These are phyloP conservation scores for Phaffia rhodozyma DNA, from an alignment of 1,284 basidiomycete genomes.

Conservation along the genomic window DNA sequence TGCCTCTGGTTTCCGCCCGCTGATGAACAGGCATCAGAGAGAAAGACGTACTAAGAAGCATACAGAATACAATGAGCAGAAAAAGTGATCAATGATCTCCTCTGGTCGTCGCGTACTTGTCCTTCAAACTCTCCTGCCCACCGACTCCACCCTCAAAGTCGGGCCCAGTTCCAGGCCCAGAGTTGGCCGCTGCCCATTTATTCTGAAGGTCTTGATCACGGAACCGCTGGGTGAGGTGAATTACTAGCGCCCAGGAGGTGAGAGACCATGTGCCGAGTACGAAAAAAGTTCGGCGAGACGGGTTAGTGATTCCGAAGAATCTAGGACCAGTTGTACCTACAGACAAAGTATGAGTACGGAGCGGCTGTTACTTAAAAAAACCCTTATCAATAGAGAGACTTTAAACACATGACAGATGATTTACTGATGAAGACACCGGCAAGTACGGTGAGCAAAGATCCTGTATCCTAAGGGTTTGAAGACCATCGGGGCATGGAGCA, in stretches of 20 bases:
- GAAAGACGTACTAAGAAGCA: too few species aligned
- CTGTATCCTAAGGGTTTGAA: too few species aligned
- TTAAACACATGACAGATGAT: not conserved
- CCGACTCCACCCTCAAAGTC: constrained; percentile 21
- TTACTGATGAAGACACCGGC: constrained; percentile 5
- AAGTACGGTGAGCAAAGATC: not conserved
- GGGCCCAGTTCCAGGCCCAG: not conserved
- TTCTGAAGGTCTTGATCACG: not conserved
- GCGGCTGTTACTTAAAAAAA: not conserved
- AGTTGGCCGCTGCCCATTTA: not conserved
- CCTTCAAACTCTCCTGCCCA: constrained; percentile 23
- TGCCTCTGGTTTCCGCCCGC: too few species aligned
- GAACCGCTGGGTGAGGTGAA: not conserved
- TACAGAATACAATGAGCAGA: too few species aligned
- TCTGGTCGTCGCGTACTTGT: constrained; percentile 26
- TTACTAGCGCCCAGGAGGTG: not conserved
- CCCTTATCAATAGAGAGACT: too few species aligned
- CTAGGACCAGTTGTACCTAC: not conserved
- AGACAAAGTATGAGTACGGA: not conserved
- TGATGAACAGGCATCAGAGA: too few species aligned
- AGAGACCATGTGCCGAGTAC: constrained; percentile 3
- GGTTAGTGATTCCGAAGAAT: not conserved
- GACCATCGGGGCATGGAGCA: too few species aligned
- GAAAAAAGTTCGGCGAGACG: not conserved
- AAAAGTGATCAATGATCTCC: constrained; percentile 22